Base-by-base conservation (phyloP, 164 flowering plant species). In the Brasenia schreberi region DNA sequence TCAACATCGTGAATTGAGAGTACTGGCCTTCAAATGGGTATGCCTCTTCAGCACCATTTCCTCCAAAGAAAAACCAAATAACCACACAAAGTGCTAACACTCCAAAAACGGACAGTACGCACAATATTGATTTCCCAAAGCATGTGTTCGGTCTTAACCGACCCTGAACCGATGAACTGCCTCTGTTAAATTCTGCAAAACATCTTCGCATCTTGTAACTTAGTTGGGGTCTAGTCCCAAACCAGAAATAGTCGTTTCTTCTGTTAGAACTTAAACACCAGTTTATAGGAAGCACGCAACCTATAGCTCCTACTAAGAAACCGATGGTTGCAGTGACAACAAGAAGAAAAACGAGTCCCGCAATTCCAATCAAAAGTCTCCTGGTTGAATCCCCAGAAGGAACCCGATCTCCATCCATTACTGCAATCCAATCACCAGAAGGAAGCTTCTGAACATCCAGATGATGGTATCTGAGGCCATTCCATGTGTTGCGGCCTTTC, bases 341-440 rank as follows among this genome's bases (percentile, higher is more conserved):
- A 65, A 70, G 69, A 65, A 82, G 78, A 42, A 71, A 77, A 0
- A 77, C 19, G 69, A 85, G 66, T 27, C 82, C 78, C 66, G 77
- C 73, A 59, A 72, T 80, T 11, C 92, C 96, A 58, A 90, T 73
- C 62, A 83, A 14, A 62, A 82, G 65, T 6, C 96, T 80, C 52
- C 65, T 73, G 18, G 39, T 19, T 27, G 80, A 59, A 65, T 87
- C 92, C 18, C 93, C 94, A 0, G 96, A 87, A 33, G 82, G 83
- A 16, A 87, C 85, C 4, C 94, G 82, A 52, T 90, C 96, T 4
- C 94, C 94, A 73, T 90, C 96, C 80, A 85, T 76, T 39, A 86
- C 85, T 6, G 75, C 94, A 59, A 90, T 64, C 92, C 91, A 90
- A 58, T 68, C 69, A 43, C 92, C 90, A 10, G 85, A 70, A 58